Conservation (phyloP, 257 asterid species). For the Fraxinus americana region DNA sequence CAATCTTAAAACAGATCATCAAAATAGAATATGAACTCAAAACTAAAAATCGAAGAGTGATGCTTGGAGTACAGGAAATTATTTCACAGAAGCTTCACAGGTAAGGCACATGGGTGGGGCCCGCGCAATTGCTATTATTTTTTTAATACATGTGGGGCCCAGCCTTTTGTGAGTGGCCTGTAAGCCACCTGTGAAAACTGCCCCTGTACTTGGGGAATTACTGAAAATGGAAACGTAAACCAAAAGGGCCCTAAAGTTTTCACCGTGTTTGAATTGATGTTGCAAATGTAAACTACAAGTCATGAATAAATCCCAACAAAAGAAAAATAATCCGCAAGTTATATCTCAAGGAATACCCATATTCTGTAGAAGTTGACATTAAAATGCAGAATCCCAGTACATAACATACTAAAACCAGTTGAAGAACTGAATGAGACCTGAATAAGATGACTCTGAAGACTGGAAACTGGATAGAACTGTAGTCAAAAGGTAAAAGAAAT, state of each 20-base stretch:
- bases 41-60: too few relatives aligned
- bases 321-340: not conserved
- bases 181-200: too few relatives aligned
- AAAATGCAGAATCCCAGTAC: not conserved
- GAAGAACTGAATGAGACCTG: not conserved
- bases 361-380: not conserved
- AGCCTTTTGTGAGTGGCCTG: too few relatives aligned
- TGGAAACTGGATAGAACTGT: not conserved
- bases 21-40: too few relatives aligned
- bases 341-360: not conserved
- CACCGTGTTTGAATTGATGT: not conserved
- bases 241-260: not conserved
- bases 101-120: too few relatives aligned
- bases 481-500: not conserved
- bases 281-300: not conserved
- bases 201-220: too few relatives aligned
- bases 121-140: too few relatives aligned
- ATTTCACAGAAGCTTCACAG: too few relatives aligned
- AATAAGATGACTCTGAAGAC: not conserved
- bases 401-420: not conserved
- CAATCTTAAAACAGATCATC: too few relatives aligned
- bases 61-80: too few relatives aligned
- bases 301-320: not conserved
- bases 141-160: too few relatives aligned
- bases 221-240: too few relatives aligned